These are phyloP conservation scores for Venturia aucupariae DNA, from an alignment of 2,329 filamentous ascomycete genomes.

Conservation along the genomic window DNA sequence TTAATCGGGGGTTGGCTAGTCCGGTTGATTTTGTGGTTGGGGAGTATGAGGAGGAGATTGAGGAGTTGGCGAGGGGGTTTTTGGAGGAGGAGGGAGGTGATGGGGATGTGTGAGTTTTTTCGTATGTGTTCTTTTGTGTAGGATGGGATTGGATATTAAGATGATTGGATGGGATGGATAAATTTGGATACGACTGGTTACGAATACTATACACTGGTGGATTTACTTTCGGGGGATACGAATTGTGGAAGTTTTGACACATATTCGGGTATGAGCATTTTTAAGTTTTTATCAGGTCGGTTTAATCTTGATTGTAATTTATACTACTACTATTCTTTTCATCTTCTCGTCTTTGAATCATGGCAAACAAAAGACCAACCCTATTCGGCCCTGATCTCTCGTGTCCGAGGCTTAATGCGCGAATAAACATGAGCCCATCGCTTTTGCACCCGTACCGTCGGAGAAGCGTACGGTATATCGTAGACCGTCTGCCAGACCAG, in stretches of 20 bases:
- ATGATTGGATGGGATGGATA: not conserved
- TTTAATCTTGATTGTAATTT: not conserved
- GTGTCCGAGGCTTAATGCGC: not conserved
- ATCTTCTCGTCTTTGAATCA: not conserved
- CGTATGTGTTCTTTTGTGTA: too few species aligned
- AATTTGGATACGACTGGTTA: not conserved
- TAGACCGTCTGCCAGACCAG: too few species aligned
- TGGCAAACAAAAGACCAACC: not conserved
- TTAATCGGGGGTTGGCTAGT: not conserved
- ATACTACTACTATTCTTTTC: not conserved
- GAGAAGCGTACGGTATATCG: too few species aligned
- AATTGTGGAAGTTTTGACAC: not conserved
- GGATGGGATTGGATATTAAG: too few species aligned
- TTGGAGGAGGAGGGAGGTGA: not conserved
- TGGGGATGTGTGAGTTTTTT: not conserved
- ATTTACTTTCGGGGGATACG: not conserved
- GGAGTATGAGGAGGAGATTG: not conserved
- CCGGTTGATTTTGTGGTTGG: not conserved
- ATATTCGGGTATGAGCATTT: not conserved
- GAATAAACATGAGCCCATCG: too few species aligned
- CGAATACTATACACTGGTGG: not conserved
- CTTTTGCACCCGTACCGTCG: too few species aligned
- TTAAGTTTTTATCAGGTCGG: not conserved
- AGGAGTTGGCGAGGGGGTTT: not conserved
- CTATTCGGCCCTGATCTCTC: not conserved